Evolutionary conservation across 2,329 filamentous ascomycete genomes (phyloP).

Genomic region (Fusarium mangiferae): DNA sequence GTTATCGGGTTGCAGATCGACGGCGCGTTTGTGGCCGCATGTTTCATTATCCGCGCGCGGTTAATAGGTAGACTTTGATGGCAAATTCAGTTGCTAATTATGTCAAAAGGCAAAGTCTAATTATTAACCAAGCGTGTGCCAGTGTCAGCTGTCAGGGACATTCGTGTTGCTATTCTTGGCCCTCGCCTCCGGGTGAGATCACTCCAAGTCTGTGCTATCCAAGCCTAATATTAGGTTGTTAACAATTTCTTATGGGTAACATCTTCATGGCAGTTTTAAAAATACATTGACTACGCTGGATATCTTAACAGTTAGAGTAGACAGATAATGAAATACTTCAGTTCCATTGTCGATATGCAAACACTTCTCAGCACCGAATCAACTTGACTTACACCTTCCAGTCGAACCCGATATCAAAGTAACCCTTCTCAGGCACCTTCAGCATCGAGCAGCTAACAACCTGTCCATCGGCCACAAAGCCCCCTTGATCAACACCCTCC

Average conservation of each 20-base stretch:
- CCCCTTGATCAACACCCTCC: constrained; percentile 40
- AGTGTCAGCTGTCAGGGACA: background rate
- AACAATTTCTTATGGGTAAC: background rate
- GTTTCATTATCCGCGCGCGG: constrained; percentile 21
- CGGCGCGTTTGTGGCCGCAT: constrained; percentile 2
- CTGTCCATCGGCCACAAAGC: constrained; percentile 14
- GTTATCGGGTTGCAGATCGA: background rate
- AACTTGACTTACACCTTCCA: constrained; percentile 26
- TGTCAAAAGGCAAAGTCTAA: background rate
- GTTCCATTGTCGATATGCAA: background rate
- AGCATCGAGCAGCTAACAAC: constrained; percentile 34
- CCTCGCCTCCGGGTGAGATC: background rate
- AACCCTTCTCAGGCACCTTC: constrained; percentile 29
- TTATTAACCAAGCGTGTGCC: background rate
- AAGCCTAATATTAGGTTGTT: background rate
- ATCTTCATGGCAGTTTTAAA: background rate
- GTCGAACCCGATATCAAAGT: constrained; percentile 31
- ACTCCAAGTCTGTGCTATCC: background rate
- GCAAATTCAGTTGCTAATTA: background rate
- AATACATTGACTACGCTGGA: background rate
- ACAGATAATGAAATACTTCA: background rate
- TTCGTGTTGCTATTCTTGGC: constrained; percentile 12
- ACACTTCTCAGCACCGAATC: background rate
- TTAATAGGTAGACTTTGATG: background rate
- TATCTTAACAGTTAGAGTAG: background rate